Evolutionary conservation across 768 basidiomycete species (phyloP).

Genomic region (Leucocoprinus birnbaumii): DNA sequence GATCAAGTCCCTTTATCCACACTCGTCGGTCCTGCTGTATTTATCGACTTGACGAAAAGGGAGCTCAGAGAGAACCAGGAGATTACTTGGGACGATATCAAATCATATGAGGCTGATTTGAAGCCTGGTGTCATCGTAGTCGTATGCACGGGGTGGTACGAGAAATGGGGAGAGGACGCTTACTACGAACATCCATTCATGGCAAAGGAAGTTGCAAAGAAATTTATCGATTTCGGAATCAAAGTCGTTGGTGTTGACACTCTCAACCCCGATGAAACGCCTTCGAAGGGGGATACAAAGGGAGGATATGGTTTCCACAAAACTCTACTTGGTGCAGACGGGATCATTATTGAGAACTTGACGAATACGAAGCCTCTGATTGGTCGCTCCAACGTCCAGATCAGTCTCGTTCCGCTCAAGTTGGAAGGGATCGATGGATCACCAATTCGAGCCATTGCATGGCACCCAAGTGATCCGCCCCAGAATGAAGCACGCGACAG

Average conservation of each 20-base stretch:
- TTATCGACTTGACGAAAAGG: conserved; percentile 52
- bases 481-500: neutral
- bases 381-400: conserved; percentile 18
- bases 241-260: conserved; percentile 61
- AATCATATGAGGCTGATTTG: conserved; percentile 33
- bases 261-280: conserved; percentile 66
- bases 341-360: conserved; percentile 72
- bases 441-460: conserved; percentile 15
- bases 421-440: conserved; percentile 61
- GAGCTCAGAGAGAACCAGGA: conserved; percentile 28
- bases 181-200: conserved; percentile 72
- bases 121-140: conserved; percentile 39
- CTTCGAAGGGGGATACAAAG: conserved; percentile 28
- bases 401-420: conserved; percentile 58
- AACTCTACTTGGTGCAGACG: conserved; percentile 54
- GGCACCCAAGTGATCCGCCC: conserved; percentile 13
- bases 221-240: conserved; percentile 49
- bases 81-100: conserved; percentile 56
- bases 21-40: conserved; percentile 51
- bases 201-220: conserved; percentile 44
- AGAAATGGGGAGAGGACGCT: conserved; percentile 40
- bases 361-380: conserved; percentile 46
- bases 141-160: conserved; percentile 69
- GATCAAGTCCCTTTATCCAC: conserved; percentile 51
- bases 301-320: conserved; percentile 56